Conservation (phyloP, 148 eudicot species). For the Spergularia marina region DNA sequence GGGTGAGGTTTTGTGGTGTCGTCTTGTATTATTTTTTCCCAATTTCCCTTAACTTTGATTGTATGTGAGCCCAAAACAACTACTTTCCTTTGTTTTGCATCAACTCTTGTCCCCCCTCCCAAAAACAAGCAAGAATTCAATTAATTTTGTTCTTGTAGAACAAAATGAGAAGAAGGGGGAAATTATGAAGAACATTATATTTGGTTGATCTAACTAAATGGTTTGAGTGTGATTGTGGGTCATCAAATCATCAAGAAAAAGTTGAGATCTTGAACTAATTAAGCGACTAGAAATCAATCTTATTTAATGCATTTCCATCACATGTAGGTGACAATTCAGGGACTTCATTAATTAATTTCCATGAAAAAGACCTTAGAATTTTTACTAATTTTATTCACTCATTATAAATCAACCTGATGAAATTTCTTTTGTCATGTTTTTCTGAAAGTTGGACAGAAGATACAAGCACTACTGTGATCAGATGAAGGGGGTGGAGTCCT, state of each 20-base stretch:
- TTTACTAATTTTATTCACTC: not conserved
- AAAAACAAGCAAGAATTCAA: not conserved
- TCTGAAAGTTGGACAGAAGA: conserved; percentile 74
- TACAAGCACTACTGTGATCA: conserved; percentile 83
- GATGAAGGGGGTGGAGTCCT: conserved; percentile 69
- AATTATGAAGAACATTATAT: not conserved
- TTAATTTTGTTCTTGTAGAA: not conserved
- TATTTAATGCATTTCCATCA: conserved; percentile 49
- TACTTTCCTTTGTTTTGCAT: not conserved
- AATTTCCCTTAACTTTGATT: not conserved
- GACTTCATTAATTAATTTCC: conserved; percentile 48
- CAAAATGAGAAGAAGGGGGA: conserved; percentile 2
- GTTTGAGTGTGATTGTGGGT: conserved; percentile 21
- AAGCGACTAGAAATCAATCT: conserved; percentile 35
- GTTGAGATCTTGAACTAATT: conserved; percentile 42
- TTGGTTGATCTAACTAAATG: conserved; percentile 34
- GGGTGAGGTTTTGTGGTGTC: too few species aligned
- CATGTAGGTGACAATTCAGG: conserved; percentile 50
- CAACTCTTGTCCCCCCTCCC: not conserved
- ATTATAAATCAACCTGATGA: not conserved
- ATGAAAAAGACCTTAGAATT: conserved; percentile 22
- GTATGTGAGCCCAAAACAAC: not conserved
- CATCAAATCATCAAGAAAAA: conserved; percentile 2
- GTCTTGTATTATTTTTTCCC: not conserved
- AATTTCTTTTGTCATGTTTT: not conserved